phyloP scores from a whole-genome alignment of 1,284 basidiomycete genomes.

The Pseudozyma pruni region DNA sequence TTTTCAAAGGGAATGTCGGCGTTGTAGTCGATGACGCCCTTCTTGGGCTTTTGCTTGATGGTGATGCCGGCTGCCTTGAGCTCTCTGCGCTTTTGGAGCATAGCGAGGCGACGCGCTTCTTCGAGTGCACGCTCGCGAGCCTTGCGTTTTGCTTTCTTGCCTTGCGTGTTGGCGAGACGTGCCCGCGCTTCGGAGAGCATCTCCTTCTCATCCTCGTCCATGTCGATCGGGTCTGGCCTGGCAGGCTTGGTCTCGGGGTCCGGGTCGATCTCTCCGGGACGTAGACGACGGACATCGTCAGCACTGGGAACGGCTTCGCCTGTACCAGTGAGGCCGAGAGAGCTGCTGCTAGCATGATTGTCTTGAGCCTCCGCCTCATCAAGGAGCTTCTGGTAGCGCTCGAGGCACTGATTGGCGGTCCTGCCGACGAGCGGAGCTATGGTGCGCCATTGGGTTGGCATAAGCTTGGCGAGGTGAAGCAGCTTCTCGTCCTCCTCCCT shows the following conservation, averaged over 20 bases:
- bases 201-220: slow-evolving; percentile 99
- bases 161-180: slow-evolving; percentile 97
- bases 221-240: slow-evolving; percentile 97
- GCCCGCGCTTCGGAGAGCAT: slow-evolving; percentile 99
- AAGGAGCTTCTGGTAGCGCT: slow-evolving; percentile 95
- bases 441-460: slow-evolving; percentile 99
- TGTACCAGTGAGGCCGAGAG: slow-evolving; percentile 80
- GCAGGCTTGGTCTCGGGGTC: slow-evolving; percentile 99
- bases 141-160: slow-evolving; percentile 99
- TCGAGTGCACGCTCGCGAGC: slow-evolving; percentile 86
- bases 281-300: slow-evolving; percentile 86
- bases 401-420: slow-evolving; percentile 98
- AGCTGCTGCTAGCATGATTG: slow-evolving; percentile 41
- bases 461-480: slow-evolving; percentile 94
- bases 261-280: slow-evolving; percentile 97
- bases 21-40: slow-evolving; percentile 99
- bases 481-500: slow-evolving; percentile 97
- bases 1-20: slow-evolving; percentile 99
- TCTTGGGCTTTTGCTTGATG: slow-evolving; percentile 81
- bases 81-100: slow-evolving; percentile 97
- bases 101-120: slow-evolving; percentile 91
- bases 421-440: slow-evolving; percentile 98
- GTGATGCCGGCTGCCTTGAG: slow-evolving; percentile 94
- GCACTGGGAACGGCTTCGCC: slow-evolving; percentile 82
- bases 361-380: slow-evolving; percentile 81